phyloP scores from a whole-genome alignment of 192 early-diverging fungal genomes.

The Coemansia sp. region DNA sequence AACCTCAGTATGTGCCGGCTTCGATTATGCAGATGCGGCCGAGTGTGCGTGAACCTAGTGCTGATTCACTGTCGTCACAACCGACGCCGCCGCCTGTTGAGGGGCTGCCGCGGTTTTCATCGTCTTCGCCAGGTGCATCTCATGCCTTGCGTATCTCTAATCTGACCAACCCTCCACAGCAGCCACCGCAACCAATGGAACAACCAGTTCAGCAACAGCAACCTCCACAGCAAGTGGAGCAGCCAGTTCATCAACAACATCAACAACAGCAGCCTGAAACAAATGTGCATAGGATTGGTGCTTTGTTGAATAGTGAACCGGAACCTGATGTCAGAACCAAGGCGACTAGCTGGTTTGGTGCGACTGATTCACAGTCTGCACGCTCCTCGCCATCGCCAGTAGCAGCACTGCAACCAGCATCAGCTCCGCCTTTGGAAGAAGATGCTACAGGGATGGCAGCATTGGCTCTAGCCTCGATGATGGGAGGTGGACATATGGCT shows the following conservation, averaged over 20 bases:
- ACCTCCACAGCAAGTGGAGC: background rate
- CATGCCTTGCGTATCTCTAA: slow-evolving; percentile 22
- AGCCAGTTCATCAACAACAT: background rate
- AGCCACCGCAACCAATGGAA: no score
- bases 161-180: slow-evolving; percentile 12
- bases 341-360: no score
- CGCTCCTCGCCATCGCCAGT: no score
- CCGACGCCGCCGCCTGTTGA: slow-evolving; percentile 45
- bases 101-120: slow-evolving; percentile 37
- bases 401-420: no score
- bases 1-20: background rate
- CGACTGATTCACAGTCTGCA: no score
- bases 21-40: background rate
- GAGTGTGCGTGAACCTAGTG: slow-evolving; percentile 13
- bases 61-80: slow-evolving; percentile 31
- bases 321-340: no score
- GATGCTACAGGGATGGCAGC: slow-evolving; percentile 46
- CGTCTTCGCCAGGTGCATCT: no score
- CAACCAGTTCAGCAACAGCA: background rate
- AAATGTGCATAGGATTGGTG: no score
- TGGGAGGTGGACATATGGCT: no score
- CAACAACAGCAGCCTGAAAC: slow-evolving; percentile 1
- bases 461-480: slow-evolving; percentile 47
- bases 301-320: no score
- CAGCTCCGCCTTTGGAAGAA: no score